phyloP scores from a whole-genome alignment of 2,329 filamentous ascomycete species.

The Graphilbum ipis-grandicollis region DNA sequence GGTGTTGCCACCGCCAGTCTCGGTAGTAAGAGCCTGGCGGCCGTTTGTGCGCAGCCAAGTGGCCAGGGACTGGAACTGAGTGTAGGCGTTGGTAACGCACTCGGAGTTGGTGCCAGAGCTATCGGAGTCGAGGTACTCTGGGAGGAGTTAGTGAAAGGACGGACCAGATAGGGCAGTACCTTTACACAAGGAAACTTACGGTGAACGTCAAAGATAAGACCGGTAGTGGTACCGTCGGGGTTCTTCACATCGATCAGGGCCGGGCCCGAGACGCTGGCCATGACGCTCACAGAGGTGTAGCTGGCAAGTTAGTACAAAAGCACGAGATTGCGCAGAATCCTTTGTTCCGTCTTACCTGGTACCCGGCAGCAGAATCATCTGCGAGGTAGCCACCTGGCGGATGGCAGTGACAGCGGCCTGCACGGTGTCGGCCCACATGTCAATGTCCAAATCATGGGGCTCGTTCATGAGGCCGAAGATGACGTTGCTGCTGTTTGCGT shows the following conservation, averaged over 20 bases:
- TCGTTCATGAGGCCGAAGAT: slow-evolving; percentile 54
- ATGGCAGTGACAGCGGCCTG: slow-evolving; percentile 50
- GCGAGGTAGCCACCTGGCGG: slow-evolving; percentile 39
- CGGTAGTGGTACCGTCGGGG: slow-evolving; percentile 34
- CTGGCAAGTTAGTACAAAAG: slow-evolving; percentile 12
- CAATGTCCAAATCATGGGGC: slow-evolving; percentile 40
- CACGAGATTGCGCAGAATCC: background rate
- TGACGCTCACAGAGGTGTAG: slow-evolving; percentile 26
- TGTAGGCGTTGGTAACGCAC: slow-evolving; percentile 25
- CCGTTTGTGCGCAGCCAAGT: slow-evolving; percentile 16
- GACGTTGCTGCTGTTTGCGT: slow-evolving; percentile 32
- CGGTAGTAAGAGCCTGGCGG: slow-evolving; percentile 16
- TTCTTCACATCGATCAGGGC: slow-evolving; percentile 33
- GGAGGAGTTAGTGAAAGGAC: too few species aligned
- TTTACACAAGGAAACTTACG: slow-evolving; percentile 9
- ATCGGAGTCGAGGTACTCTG: slow-evolving; percentile 38
- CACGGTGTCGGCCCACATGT: slow-evolving; percentile 38
- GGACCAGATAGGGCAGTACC: background rate
- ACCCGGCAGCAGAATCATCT: slow-evolving; percentile 47
- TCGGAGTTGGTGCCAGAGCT: slow-evolving; percentile 32
- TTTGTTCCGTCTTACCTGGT: slow-evolving; percentile 23
- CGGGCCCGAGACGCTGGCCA: slow-evolving; percentile 4
- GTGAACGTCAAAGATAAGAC: slow-evolving; percentile 39
- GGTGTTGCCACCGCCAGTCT: slow-evolving; percentile 17
- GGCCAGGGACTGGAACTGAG: slow-evolving; percentile 15